phyloP scores from a whole-genome alignment of 441 rosid genomes.

The Erodium moschatum region DNA sequence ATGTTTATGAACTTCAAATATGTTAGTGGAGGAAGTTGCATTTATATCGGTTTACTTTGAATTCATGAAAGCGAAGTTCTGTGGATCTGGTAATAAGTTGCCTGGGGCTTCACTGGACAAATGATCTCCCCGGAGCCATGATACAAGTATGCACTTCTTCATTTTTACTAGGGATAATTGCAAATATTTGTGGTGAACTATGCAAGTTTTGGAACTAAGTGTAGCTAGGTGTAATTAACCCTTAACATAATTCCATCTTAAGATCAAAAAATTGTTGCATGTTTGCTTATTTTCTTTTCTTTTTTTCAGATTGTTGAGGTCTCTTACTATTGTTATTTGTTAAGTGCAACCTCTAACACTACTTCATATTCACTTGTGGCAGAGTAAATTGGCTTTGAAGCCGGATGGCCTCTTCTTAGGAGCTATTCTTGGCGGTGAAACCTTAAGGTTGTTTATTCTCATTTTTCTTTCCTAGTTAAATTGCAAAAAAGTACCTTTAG shows the following conservation, averaged over 20 bases:
- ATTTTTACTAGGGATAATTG: background rate
- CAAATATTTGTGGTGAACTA: too few relatives aligned
- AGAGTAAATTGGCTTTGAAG: constrained; percentile 90
- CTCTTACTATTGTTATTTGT: background rate
- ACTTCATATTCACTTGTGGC: constrained; percentile 30
- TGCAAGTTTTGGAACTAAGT: too few relatives aligned
- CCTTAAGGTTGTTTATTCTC: constrained; percentile 56
- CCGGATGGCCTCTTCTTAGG: constrained; percentile 97
- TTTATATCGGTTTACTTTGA: constrained; percentile 20
- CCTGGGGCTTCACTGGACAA: constrained; percentile 96
- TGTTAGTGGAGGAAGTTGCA: constrained; percentile 5
- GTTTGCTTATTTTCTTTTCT: background rate
- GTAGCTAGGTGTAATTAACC: too few relatives aligned
- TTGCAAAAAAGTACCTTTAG: too few relatives aligned
- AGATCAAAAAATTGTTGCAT: background rate
- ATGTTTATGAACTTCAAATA: background rate
- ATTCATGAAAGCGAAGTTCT: constrained; percentile 49
- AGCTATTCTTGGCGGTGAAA: constrained; percentile 98
- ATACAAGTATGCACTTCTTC: constrained; percentile 50
- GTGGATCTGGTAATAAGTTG: constrained; percentile 83
- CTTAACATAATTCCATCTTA: background rate
- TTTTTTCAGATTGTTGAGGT: background rate
- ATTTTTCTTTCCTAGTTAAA: constrained; percentile 15
- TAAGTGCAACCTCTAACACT: constrained; percentile 15
- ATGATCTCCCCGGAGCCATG: constrained; percentile 98